Conservation (phyloP, 2,329 filamentous ascomycete species). For the Didymella arachidicola region DNA sequence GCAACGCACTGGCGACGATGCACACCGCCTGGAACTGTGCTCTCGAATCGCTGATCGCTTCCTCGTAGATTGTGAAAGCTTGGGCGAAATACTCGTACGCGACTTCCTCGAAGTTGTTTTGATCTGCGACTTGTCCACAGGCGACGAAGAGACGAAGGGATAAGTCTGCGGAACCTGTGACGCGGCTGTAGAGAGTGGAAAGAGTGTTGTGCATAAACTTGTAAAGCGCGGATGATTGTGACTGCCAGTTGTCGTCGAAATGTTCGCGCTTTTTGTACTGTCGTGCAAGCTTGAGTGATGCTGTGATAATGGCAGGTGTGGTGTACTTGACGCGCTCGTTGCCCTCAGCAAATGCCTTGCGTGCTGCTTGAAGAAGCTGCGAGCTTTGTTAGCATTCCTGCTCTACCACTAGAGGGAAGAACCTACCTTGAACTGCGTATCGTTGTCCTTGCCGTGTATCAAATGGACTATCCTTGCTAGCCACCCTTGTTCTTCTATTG, state of each 20-base stretch:
- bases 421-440: conserved; percentile 82
- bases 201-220: conserved; percentile 94
- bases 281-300: conserved; percentile 86
- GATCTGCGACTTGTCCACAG: conserved; percentile 91
- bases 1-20: conserved; percentile 86
- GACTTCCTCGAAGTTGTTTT: conserved; percentile 91
- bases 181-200: conserved; percentile 85
- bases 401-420: background rate
- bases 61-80: conserved; percentile 97
- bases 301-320: conserved; percentile 88
- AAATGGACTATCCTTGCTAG: conserved; percentile 91
- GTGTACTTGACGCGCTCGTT: conserved; percentile 97
- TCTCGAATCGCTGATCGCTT: conserved; percentile 92
- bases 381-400: conserved; percentile 19
- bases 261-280: conserved; percentile 91
- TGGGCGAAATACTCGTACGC: conserved; percentile 98
- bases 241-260: conserved; percentile 76
- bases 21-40: conserved; percentile 98
- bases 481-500: conserved; percentile 97
- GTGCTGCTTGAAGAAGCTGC: conserved; percentile 81
- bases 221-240: conserved; percentile 81
- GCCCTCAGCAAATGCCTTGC: conserved; percentile 87
- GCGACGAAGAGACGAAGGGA: conserved; percentile 88
- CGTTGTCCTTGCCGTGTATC: conserved; percentile 82
- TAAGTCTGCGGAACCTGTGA: conserved; percentile 86